Evolutionary conservation across 1,139 yeast species (phyloP), one percentile per base, ranked within the genome.

Genomic region (Lodderomyces oxycetoniae): DNA sequence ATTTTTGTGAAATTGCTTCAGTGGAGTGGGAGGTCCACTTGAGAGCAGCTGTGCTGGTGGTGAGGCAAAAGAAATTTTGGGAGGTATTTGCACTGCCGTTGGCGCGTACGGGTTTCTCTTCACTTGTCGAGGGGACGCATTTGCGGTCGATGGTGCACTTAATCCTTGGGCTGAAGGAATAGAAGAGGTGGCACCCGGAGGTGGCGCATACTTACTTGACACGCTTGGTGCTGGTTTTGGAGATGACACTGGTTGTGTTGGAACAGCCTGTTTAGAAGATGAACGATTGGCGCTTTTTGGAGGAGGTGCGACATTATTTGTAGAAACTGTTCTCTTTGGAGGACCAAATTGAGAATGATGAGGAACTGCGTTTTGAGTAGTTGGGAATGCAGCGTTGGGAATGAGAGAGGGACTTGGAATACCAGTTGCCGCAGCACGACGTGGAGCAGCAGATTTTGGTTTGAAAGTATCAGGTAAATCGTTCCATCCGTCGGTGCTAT

Each of bases 401-500:
- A 55, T 50, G 6, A 15, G 4, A 21, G 54, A 50, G 28, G 55
- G 51, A 13, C 54, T 43, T 12, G 55, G 52, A 19, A 26, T 17
- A 22, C 56, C 46, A 19, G 48, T 53, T 3, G 75, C 62, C 2
- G 79, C 66, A 13, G 77, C 69, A 36, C 76, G 69, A 46, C 81
- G 71, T 23, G 75, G 69, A 10, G 76, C 60, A 21, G 70, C 62
- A 15, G 74, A 63, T 48, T 61, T 53, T 31, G 58, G 54, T 66
- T 67, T 77, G 55, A 81, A 71, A 17, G 75, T 67, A n/a, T 79
- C 71, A 32, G 96, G 96, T 45, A 89, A 67, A 57, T 89, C 96
- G 52, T 89, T 89, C 96, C 96, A 89, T 3, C 96, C 96, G 32
- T 84, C 91, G 47, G 68, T 74, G 27, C 15, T 30, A 9, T 23